Conservation (phyloP, 2,329 filamentous ascomycete species). For the Cladosporium sp. region DNA sequence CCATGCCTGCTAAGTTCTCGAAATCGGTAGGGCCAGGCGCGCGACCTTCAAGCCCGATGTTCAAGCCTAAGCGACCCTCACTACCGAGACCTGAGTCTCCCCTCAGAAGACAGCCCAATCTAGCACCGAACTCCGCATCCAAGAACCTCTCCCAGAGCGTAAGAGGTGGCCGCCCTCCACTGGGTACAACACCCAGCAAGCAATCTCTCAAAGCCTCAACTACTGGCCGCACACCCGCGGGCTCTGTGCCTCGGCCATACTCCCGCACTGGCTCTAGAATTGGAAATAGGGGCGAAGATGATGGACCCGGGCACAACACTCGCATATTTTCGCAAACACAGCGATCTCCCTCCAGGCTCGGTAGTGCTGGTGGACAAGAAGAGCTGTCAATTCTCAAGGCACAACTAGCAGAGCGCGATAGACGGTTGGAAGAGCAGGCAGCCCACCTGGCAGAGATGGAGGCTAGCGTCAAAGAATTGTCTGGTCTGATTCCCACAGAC, state of each 20-base stretch:
- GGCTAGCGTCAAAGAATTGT: conserved; percentile 73
- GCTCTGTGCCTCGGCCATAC: conserved; percentile 39
- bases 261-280: conserved; percentile 45
- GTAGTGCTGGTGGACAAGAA: conserved; percentile 39
- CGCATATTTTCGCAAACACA: conserved; percentile 30
- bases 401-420: conserved; percentile 78
- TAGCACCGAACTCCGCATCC: conserved; percentile 50
- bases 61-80: conserved; percentile 69
- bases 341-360: conserved; percentile 34
- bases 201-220: conserved; percentile 43
- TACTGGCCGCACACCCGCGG: conserved; percentile 43
- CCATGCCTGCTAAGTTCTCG: conserved; percentile 68
- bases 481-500: conserved; percentile 60
- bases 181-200: conserved; percentile 24
- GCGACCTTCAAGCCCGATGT: conserved; percentile 64
- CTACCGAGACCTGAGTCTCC: conserved; percentile 87
- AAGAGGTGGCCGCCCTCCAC: conserved; percentile 45
- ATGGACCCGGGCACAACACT: conserved; percentile 30
- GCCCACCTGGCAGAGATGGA: conserved; percentile 85
- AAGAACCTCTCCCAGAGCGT: conserved; percentile 53
- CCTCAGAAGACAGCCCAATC: conserved; percentile 57
- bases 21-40: conserved; percentile 73
- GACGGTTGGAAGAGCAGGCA: conserved; percentile 83
- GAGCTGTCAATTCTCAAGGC: conserved; percentile 68
- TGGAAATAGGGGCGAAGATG: conserved; percentile 35